Evolutionary conservation across 2,329 filamentous ascomycete genomes (phyloP), one percentile per base, ranked within the genome.

Genomic region (Fusarium pseudograminearum): DNA sequence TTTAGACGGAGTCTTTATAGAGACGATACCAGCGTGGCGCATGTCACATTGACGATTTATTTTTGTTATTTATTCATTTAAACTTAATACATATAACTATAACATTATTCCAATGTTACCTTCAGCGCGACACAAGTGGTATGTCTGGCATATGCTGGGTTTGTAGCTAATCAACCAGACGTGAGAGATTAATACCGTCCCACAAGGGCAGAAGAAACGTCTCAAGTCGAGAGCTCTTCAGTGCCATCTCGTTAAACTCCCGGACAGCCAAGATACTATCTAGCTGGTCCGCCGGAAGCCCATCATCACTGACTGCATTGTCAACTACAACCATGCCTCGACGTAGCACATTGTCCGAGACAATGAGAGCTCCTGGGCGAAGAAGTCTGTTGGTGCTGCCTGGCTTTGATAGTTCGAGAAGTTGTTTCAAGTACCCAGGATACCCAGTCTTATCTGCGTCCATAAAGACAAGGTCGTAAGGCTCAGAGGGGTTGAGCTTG

Each of bases 371-470:
- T 10, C 83, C 84, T 11, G 80, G 74, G 2, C 82, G 80, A 40
- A 88, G 79, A 28, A 88, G 79, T 9, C 84, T 80, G 16, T 66
- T 71, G 4, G 73, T 20, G 8, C 69, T 65, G 4, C 78, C 80
- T 3, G 83, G 79, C 50, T 71, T 72, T 7, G 84, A 87, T 50
- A 76, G 73, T 20, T 77, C 78, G 16, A 87, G 78, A 55, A 87
- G 81, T 31, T 80, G 77, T 22, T 77, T 73, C 38, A 87, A 78
- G 73, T 87, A 87, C 9, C 71, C 73, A 1, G 82, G 81, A 71
- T 87, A 86, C n/a, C 82, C 83, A 0, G 79, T 77, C 77, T 87
- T 87, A 60, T 87, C 80, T 26, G 85, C 85, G 60, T 87, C 85
- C 64, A 87, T 80, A 73, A 87, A 87, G 73, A 87, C 80, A 45